A percentile compares a stretch with the other conserved stretches of the same genome.
Conservation (phyloP, 495 filamentous ascomycete genomes). For the Polyplosphaeria fusca region DNA sequence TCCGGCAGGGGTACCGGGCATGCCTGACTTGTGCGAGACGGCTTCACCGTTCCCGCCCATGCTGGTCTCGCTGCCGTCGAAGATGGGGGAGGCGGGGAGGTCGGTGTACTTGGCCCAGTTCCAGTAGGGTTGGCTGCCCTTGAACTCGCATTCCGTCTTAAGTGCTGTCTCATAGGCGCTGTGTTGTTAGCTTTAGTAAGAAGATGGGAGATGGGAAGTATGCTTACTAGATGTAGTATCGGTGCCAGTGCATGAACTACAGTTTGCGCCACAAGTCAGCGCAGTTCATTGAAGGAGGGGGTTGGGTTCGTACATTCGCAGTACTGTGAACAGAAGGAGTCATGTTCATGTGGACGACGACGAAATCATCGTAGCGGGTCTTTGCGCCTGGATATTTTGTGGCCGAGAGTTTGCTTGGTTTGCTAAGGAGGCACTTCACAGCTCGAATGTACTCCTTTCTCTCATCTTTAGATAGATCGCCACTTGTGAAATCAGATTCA, state of each 20-base stretch:
- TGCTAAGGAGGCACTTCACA: slow-evolving; percentile 26
- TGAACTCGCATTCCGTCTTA: slow-evolving; percentile 29
- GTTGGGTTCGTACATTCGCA: too few relatives aligned
- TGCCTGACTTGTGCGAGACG: slow-evolving; percentile 11
- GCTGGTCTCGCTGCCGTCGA: slow-evolving; percentile 25
- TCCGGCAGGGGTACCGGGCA: slow-evolving; percentile 12
- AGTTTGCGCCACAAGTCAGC: too few relatives aligned
- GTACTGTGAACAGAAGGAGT: slow-evolving; percentile 28
- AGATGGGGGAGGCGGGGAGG: slow-evolving; percentile 23
- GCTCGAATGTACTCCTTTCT: slow-evolving; percentile 28
- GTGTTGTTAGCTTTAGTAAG: not conserved
- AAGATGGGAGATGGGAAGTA: not conserved
- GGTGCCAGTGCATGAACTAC: slow-evolving; percentile 34
- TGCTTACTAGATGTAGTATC: slow-evolving; percentile 29
- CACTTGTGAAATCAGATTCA: slow-evolving; percentile 3
- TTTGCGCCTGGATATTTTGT: slow-evolving; percentile 28
- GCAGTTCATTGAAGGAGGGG: too few relatives aligned
- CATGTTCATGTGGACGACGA: slow-evolving; percentile 31
- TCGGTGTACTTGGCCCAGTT: slow-evolving; percentile 31
- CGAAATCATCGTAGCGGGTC: slow-evolving; percentile 30
- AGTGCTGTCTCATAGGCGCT: slow-evolving; percentile 33
- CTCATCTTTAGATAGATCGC: slow-evolving; percentile 28
- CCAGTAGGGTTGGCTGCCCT: slow-evolving; percentile 31
- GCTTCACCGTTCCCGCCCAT: slow-evolving; percentile 30
- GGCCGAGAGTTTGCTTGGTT: slow-evolving; percentile 21